Percentiles rank a stretch among this genome's conserved stretches.
phyloP scores from a whole-genome alignment of 371 early-diverging fungal species.

The Neoconidiobolus thromboides region DNA sequence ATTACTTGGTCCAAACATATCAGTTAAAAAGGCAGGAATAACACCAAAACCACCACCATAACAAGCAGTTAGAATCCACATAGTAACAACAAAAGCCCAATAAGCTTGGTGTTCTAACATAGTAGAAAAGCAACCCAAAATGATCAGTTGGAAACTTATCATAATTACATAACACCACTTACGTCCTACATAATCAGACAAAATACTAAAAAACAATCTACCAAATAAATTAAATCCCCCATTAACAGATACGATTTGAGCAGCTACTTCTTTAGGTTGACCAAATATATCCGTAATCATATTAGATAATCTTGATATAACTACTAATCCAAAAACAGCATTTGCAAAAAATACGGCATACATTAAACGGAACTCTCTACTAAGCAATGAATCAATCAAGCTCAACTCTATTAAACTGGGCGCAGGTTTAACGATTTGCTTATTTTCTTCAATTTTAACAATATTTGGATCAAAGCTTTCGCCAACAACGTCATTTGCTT shows the following conservation, averaged over 20 bases:
- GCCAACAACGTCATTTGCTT: constrained; percentile 1
- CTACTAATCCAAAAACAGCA: constrained; percentile 31
- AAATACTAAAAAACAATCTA: constrained; percentile 25
- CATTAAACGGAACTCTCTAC: constrained; percentile 27
- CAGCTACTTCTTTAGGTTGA: constrained; percentile 21
- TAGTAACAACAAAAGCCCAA: constrained; percentile 23
- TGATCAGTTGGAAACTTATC: constrained; percentile 21
- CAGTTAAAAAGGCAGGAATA: constrained; percentile 43
- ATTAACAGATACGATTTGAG: constrained; percentile 31
- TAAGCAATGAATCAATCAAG: constrained; percentile 22
- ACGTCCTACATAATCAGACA: constrained; percentile 33
- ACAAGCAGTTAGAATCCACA: constrained; percentile 28
- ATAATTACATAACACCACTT: constrained; percentile 31
- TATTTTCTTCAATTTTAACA: constrained; percentile 9
- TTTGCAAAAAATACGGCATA: constrained; percentile 33
- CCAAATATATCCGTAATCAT: constrained; percentile 31
- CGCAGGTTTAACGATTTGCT: constrained; percentile 9
- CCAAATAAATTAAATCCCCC: constrained; percentile 41
- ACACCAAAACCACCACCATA: constrained; percentile 43
- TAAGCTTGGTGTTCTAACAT: constrained; percentile 22
- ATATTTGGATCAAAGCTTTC: constrained; percentile 4
- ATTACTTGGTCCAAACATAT: constrained; percentile 43
- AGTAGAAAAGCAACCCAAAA: constrained; percentile 23
- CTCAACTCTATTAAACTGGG: constrained; percentile 11
- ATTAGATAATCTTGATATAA: constrained; percentile 34